Percentiles rank a stretch among this genome's conserved stretches.
Evolutionary conservation across 2,329 filamentous ascomycete genomes (phyloP).

Genomic region (Akanthomyces lecanii): DNA sequence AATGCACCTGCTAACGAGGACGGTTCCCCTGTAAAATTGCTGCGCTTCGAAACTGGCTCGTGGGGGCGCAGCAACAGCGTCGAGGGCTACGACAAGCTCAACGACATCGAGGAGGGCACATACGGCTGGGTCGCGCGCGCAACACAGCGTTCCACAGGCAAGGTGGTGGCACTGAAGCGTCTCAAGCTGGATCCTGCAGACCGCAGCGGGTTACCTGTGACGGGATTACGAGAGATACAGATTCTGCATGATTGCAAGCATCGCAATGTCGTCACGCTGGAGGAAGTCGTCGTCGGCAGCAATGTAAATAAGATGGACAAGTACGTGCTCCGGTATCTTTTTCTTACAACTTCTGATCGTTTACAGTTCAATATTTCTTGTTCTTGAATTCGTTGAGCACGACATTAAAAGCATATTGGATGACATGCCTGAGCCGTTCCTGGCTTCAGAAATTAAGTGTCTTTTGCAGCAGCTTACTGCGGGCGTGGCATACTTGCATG

Average conservation of each 20-base stretch:
- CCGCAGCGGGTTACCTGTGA: slow-evolving; percentile 75
- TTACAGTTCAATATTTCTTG: slow-evolving; percentile 70
- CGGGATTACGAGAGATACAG: slow-evolving; percentile 88
- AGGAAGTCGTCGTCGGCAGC: slow-evolving; percentile 79
- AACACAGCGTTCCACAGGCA: slow-evolving; percentile 65
- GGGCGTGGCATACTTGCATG: slow-evolving; percentile 81
- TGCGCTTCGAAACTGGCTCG: slow-evolving; percentile 64
- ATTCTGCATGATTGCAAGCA: slow-evolving; percentile 78
- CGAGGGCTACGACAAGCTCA: slow-evolving; percentile 85
- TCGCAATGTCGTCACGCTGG: slow-evolving; percentile 74
- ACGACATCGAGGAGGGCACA: slow-evolving; percentile 95
- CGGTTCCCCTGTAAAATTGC: slow-evolving; percentile 47
- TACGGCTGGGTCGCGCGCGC: slow-evolving; percentile 94
- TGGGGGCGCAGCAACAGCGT: slow-evolving; percentile 74
- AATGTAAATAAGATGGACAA: slow-evolving; percentile 50
- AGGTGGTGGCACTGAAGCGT: slow-evolving; percentile 87
- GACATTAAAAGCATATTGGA: slow-evolving; percentile 90
- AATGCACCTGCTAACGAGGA: slow-evolving; percentile 18
- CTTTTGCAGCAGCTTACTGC: slow-evolving; percentile 77
- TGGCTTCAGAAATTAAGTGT: slow-evolving; percentile 88
- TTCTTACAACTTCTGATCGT: slow-evolving; percentile 13
- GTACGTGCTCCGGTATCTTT: slow-evolving; percentile 31
- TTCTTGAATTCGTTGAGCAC: slow-evolving; percentile 97
- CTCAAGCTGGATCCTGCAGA: slow-evolving; percentile 83
- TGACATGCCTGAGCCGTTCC: slow-evolving; percentile 90